Evolutionary conservation across 345 rosid species (phyloP).

Genomic region (Aegle marmelos): DNA sequence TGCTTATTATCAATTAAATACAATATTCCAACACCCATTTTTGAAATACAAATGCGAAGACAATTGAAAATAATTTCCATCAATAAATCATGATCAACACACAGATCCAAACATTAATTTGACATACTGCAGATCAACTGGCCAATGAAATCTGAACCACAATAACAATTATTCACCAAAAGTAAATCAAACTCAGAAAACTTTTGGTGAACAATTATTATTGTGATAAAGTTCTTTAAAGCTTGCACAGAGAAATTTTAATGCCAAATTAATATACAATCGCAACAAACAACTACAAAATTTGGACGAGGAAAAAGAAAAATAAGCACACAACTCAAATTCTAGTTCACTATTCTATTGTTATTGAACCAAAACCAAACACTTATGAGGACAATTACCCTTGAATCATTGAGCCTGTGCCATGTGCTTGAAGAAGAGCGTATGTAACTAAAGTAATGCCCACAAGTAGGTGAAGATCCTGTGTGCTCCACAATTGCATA

Average conservation of each 20-base stretch:
- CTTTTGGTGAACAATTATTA: too few species aligned
- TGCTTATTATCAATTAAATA: neutral
- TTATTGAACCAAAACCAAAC: neutral
- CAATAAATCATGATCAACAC: neutral
- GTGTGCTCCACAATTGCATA: constrained; percentile 79
- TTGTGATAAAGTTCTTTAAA: neutral
- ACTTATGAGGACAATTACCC: constrained; percentile 36
- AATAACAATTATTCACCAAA: neutral
- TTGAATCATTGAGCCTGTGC: constrained; percentile 65
- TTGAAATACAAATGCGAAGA: neutral
- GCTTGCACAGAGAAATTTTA: neutral
- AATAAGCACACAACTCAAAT: neutral
- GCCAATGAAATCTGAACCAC: too few species aligned
- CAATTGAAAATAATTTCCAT: neutral
- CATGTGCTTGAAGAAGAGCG: constrained; percentile 67
- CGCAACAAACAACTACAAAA: neutral
- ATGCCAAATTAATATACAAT: neutral
- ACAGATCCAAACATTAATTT: neutral
- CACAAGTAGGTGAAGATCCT: constrained; percentile 53
- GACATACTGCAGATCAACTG: neutral
- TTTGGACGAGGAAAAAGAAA: neutral
- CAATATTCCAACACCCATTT: neutral
- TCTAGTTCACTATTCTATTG: neutral
- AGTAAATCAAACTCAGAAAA: constrained; percentile 6
- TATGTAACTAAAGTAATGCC: constrained; percentile 71